Conservation (phyloP, 768 basidiomycete species). For the Suillus brevipes region DNA sequence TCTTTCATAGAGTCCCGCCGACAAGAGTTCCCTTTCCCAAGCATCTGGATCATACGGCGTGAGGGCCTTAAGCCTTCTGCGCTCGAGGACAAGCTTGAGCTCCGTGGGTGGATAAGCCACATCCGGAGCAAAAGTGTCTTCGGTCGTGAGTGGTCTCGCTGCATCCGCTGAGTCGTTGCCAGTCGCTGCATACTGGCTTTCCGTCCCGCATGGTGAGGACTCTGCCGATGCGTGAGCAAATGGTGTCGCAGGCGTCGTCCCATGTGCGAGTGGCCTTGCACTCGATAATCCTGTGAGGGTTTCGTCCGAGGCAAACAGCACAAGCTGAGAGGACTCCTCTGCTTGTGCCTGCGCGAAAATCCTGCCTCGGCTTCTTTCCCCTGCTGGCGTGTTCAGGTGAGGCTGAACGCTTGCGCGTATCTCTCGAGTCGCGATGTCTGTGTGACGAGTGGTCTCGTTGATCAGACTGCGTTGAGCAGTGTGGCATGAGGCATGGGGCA, state of each 20-base stretch:
- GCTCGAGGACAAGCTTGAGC: constrained; percentile 12
- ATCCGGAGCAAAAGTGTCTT: constrained; percentile 17
- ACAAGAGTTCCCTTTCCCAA: too few species aligned
- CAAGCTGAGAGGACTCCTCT: constrained; percentile 17
- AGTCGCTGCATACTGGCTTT: constrained; percentile 17
- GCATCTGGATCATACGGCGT: constrained; percentile 8
- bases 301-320: constrained; percentile 36
- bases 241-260: constrained; percentile 20
- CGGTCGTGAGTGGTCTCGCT: not conserved
- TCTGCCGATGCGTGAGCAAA: constrained; percentile 18
- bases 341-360: not conserved
- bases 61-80: constrained; percentile 3
- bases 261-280: constrained; percentile 24
- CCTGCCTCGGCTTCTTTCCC: not conserved
- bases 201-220: not conserved
- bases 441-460: not conserved
- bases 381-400: not conserved
- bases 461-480: not conserved
- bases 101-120: constrained; percentile 3
- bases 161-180: constrained; percentile 8
- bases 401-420: not conserved
- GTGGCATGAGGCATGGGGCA: not conserved
- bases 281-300: constrained; percentile 23
- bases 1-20: too few species aligned
- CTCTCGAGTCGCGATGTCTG: not conserved